These are phyloP conservation scores for Kwoniella dejecticola DNA, from an alignment of 768 basidiomycete species.

Conservation along the genomic window DNA sequence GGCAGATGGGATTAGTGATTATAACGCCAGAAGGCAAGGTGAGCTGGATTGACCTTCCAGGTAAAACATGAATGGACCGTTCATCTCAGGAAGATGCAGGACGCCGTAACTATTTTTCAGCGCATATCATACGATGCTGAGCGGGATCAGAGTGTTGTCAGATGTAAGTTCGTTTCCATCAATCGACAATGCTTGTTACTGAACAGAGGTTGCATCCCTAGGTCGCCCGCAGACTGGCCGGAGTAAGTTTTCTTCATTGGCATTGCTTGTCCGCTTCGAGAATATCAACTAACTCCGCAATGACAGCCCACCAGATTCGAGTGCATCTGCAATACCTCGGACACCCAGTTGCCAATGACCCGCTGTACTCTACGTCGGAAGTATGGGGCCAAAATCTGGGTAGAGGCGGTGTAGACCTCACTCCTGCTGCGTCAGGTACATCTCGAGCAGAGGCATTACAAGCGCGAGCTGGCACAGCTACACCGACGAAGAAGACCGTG, in stretches of 20 bases:
- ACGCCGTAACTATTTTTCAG: conserved; percentile 84
- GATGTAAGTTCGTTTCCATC: conserved; percentile 70
- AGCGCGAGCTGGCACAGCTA: conserved; percentile 8
- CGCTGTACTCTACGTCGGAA: conserved; percentile 73
- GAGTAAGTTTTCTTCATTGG: no score
- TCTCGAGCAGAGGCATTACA: conserved; percentile 58
- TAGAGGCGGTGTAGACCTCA: conserved; percentile 75
- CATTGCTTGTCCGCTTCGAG: background rate
- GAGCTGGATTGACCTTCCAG: background rate
- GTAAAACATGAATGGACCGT: background rate
- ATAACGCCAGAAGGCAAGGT: conserved; percentile 96
- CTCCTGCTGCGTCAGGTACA: conserved; percentile 68
- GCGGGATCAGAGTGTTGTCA: conserved; percentile 82
- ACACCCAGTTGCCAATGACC: conserved; percentile 91
- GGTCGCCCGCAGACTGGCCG: conserved; percentile 88
- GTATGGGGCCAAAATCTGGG: conserved; percentile 71
- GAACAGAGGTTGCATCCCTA: no score
- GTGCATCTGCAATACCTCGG: conserved; percentile 96
- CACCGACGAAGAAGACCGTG: conserved; percentile 16
- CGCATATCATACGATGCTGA: conserved; percentile 75
- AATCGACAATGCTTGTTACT: no score
- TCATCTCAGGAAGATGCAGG: conserved; percentile 57
- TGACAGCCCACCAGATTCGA: conserved; percentile 87
- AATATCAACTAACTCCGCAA: conserved; percentile 3
- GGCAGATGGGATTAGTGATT: conserved; percentile 95